Evolutionary conservation across 2,329 filamentous ascomycete genomes (phyloP).

Genomic region (Colletotrichum coccodes): DNA sequence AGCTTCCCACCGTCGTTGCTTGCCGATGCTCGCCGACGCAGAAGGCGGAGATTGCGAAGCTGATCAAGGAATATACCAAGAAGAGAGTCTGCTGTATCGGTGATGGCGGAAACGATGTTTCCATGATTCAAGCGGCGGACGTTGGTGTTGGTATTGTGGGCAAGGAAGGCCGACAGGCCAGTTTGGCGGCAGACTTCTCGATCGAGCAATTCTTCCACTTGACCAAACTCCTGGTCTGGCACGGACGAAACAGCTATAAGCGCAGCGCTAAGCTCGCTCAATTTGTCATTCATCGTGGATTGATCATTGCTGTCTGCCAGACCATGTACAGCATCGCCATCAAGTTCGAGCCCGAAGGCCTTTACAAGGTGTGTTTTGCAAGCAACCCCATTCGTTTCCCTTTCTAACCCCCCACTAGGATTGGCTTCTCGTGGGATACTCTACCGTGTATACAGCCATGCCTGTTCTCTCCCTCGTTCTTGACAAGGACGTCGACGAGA

Average conservation of each 20-base stretch:
- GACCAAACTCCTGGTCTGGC: conserved; percentile 98
- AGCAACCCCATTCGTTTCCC: background rate
- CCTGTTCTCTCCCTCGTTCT: conserved; percentile 94
- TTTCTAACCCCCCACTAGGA: conserved; percentile 61
- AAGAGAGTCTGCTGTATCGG: conserved; percentile 98
- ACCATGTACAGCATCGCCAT: conserved; percentile 97
- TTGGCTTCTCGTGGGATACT: conserved; percentile 97
- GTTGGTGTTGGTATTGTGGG: conserved; percentile 98
- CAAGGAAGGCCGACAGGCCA: conserved; percentile 96
- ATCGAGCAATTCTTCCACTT: conserved; percentile 96
- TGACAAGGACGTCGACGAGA: conserved; percentile 94
- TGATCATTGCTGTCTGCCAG: conserved; percentile 96
- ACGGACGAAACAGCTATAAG: conserved; percentile 97
- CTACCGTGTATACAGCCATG: conserved; percentile 92
- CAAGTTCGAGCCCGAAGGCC: conserved; percentile 89
- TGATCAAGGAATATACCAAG: conserved; percentile 91
- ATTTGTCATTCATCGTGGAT: conserved; percentile 96
- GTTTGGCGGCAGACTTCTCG: conserved; percentile 93
- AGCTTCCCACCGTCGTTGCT: conserved; percentile 90
- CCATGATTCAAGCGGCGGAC: conserved; percentile 98
- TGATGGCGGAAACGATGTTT: conserved; percentile 97
- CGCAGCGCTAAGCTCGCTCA: conserved; percentile 94
- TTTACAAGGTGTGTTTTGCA: conserved; percentile 74
- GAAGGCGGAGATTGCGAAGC: conserved; percentile 90
- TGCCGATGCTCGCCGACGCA: conserved; percentile 97